Evolutionary conservation across 1,284 basidiomycete genomes (phyloP), one percentile per base, ranked within the genome.

Genomic region (Puccinia brachypodii): DNA sequence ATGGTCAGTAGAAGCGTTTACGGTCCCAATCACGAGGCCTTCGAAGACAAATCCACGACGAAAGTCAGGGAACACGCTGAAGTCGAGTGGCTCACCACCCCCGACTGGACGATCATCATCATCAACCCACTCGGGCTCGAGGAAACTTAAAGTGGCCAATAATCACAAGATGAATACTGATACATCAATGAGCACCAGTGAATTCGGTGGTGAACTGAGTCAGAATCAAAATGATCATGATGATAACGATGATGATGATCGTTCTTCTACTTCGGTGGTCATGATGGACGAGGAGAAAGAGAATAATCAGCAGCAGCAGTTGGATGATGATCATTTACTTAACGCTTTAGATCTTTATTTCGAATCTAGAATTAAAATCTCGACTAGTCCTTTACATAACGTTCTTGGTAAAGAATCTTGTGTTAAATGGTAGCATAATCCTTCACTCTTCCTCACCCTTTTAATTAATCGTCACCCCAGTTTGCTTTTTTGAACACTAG

Each of bases 1-100:
- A 87, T 99, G 97, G 97, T 92, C 92, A 85, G 95, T 94, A 0
- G 95, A 98, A 85, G 92, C 92, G 2, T 98, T 36, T 73, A 47
- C 93, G 88, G 88, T 98, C 58, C 90, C 64, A 0, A 7, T 40
- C 92, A 6, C 83, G 72, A n/a, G 13, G 40, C 75, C 40, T 28
- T 28, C 9, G 68, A 47, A 28, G 50, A n/a, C 33, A 68, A 33
- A 19, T 81, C 33, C 71, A 31, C 50, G 72, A 44, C 75, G 31
- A 31, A 62, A 66, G 40, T 1, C 42, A 40, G 40, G 40, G 3
- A 68, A 50, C 28, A 44, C n/a, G n/a, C n/a, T 78, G 76, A 31
- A 81, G 62, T 22, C 40, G 25, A 82, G 62, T 74, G 79, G 14
- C 60, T 83, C 22, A 75, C 82, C 6, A 81, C 79, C 8, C 82